phyloP scores from a whole-genome alignment of 768 basidiomycete genomes.

The Russula emetica region DNA sequence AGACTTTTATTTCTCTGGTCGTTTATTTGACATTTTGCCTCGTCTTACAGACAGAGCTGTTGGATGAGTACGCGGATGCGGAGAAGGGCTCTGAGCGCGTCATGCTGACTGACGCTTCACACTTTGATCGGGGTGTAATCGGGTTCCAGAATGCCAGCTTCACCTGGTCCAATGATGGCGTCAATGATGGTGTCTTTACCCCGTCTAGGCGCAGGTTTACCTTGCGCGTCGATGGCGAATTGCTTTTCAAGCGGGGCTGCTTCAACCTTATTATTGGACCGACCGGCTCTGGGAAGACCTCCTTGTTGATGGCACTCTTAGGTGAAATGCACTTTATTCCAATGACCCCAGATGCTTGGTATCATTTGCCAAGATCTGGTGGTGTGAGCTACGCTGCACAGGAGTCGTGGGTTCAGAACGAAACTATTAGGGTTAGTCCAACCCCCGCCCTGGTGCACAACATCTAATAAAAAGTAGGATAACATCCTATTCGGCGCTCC shows the following conservation, averaged over 20 bases:
- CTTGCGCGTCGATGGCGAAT: constrained; percentile 49
- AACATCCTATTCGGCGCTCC: constrained; percentile 50
- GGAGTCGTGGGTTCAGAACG: constrained; percentile 82
- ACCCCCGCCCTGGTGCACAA: background rate
- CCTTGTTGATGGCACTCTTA: constrained; percentile 59
- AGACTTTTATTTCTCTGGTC: background rate
- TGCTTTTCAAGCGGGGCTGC: constrained; percentile 49
- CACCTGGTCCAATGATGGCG: constrained; percentile 44
- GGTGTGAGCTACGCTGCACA: constrained; percentile 81
- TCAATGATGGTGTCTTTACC: constrained; percentile 36
- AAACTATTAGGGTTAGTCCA: constrained; percentile 55
- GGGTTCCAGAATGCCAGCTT: constrained; percentile 55
- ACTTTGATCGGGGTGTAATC: constrained; percentile 33
- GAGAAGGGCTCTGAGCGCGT: constrained; percentile 19
- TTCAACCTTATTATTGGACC: constrained; percentile 60
- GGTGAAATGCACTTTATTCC: constrained; percentile 66
- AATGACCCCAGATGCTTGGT: constrained; percentile 53
- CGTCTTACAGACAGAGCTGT: constrained; percentile 34
- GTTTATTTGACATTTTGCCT: background rate
- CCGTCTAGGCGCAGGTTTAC: constrained; percentile 46
- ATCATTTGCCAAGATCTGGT: constrained; percentile 58
- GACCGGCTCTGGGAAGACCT: constrained; percentile 59
- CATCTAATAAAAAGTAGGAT: constrained; percentile 32
- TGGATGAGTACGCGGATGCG: constrained; percentile 32
- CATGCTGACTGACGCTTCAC: constrained; percentile 25